phyloP scores from a whole-genome alignment of 352 stramenopile genomes.

The Pseudoperonospora humuli region DNA sequence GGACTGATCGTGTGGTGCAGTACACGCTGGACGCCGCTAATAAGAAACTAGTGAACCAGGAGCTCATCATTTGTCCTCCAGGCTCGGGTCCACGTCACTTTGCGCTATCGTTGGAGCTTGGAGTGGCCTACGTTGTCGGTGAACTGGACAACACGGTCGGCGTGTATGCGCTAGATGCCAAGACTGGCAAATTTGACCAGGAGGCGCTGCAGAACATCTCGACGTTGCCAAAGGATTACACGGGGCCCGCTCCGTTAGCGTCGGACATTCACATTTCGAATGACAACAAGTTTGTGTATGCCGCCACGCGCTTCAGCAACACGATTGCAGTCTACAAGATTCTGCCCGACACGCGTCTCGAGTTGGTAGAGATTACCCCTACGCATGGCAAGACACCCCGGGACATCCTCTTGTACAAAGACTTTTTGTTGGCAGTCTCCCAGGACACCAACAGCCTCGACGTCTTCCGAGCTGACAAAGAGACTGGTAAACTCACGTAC shows the following conservation, averaged over 20 bases:
- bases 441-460: slow-evolving; percentile 54
- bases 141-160: slow-evolving; percentile 63
- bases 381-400: slow-evolving; percentile 50
- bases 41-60: slow-evolving; percentile 34
- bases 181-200: slow-evolving; percentile 33
- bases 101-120: slow-evolving; percentile 42
- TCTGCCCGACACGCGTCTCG: slow-evolving; percentile 30
- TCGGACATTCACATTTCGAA: slow-evolving; percentile 55
- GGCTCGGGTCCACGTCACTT: slow-evolving; percentile 70
- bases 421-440: slow-evolving; percentile 55
- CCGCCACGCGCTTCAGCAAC: slow-evolving; percentile 58
- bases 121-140: slow-evolving; percentile 58
- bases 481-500: slow-evolving; percentile 41
- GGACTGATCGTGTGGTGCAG: slow-evolving; percentile 61
- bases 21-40: slow-evolving; percentile 33
- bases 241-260: slow-evolving; percentile 13
- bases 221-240: slow-evolving; percentile 45
- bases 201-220: slow-evolving; percentile 54
- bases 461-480: slow-evolving; percentile 42
- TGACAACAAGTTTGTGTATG: slow-evolving; percentile 49
- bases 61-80: slow-evolving; percentile 35
- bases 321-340: slow-evolving; percentile 59
- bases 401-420: slow-evolving; percentile 41
- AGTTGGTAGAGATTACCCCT: slow-evolving; percentile 34
- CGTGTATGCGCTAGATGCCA: slow-evolving; percentile 44